Evolutionary conservation across 345 rosid genomes (phyloP).

Genomic region (Ceriops decandra): DNA sequence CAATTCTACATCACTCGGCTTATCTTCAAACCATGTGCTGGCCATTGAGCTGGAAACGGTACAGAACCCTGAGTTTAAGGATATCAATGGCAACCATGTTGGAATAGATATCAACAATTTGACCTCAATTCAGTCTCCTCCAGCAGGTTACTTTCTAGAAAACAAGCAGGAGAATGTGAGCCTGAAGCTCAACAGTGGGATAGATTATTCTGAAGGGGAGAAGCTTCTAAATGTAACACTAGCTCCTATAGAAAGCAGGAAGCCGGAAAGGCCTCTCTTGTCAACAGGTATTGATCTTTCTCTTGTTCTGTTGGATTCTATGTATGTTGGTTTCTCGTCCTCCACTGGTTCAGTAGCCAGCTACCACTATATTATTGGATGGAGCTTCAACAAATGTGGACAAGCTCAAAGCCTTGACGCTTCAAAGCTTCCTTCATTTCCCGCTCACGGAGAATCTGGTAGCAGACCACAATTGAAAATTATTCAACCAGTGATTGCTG

Average conservation of each 20-base stretch:
- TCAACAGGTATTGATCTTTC: constrained; percentile 4
- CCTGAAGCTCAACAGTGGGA: constrained; percentile 15
- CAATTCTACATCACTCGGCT: constrained; percentile 8
- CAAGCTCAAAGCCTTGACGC: constrained; percentile 11
- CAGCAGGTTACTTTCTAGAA: constrained; percentile 3
- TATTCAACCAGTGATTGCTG: background rate
- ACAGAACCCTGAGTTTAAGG: background rate
- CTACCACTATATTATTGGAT: constrained; percentile 19
- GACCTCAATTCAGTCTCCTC: background rate
- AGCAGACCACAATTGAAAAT: background rate
- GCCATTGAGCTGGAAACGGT: constrained; percentile 21
- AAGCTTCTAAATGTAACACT: constrained; percentile 14
- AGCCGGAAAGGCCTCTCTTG: constrained; percentile 13
- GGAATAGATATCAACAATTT: constrained; percentile 17
- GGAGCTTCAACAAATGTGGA: constrained; percentile 20
- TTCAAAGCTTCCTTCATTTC: constrained; percentile 18
- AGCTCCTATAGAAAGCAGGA: constrained; percentile 7
- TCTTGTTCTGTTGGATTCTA: background rate
- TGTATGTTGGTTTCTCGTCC: constrained; percentile 26
- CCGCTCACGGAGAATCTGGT: background rate
- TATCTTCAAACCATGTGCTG: constrained; percentile 8
- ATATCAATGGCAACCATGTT: constrained; percentile 19
- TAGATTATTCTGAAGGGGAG: constrained; percentile 10
- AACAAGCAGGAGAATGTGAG: background rate
- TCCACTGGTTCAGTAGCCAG: constrained; percentile 12